These are phyloP conservation scores for Prunus mume DNA, from an alignment of 306 rosid genomes.

Conservation along the genomic window DNA sequence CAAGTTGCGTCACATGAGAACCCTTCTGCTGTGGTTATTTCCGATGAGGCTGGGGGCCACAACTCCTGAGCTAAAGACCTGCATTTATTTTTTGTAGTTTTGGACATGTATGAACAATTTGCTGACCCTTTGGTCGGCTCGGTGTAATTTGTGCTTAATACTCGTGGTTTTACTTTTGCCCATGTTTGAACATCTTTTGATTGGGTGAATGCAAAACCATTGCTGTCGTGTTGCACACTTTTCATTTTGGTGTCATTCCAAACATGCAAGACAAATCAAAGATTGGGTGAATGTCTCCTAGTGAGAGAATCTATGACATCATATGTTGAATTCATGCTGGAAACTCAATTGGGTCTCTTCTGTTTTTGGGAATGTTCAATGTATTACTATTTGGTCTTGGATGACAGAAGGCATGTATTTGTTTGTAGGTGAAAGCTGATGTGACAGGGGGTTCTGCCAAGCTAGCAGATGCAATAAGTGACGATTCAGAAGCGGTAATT, in stretches of 20 bases:
- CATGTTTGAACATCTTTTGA: no score
- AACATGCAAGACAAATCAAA: not conserved
- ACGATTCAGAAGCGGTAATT: constrained; percentile 84
- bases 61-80: no score
- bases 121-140: no score
- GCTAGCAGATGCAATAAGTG: constrained; percentile 74
- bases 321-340: not conserved
- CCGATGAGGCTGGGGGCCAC: no score
- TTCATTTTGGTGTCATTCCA: not conserved
- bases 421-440: constrained; percentile 75
- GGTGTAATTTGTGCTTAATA: no score
- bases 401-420: constrained; percentile 7
- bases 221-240: not conserved
- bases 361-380: not conserved
- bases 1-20: no score
- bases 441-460: constrained; percentile 82
- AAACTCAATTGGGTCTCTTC: constrained; percentile 11
- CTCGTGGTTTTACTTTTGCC: no score
- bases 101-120: no score
- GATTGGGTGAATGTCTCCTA: no score
- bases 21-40: no score
- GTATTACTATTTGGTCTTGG: not conserved
- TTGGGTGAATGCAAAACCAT: not conserved
- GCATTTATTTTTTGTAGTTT: no score
- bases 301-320: not conserved